Percentiles rank a stretch among this genome's conserved stretches.
These are phyloP conservation scores for Tanacetum coccineum DNA, from an alignment of 129 eudicot genomes.

Conservation along the genomic window DNA sequence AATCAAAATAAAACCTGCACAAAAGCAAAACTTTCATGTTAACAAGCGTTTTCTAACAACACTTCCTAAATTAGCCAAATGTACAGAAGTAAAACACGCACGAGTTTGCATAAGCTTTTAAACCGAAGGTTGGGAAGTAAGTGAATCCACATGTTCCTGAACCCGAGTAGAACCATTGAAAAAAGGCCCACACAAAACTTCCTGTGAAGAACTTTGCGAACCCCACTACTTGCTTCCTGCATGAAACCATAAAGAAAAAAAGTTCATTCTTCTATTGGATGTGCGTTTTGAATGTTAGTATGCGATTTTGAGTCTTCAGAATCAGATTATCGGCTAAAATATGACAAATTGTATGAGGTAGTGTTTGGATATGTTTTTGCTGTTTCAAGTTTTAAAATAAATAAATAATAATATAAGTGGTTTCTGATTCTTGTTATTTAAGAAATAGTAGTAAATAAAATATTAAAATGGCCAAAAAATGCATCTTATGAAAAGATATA, in stretches of 20 bases:
- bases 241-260: background rate
- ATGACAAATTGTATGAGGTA: background rate
- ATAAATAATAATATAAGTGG: too few relatives aligned
- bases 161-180: conserved; percentile 78
- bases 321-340: background rate
- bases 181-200: conserved; percentile 67
- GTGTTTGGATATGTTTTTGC: background rate
- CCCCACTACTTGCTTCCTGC: conserved; percentile 69
- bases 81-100: conserved; percentile 26
- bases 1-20: conserved; percentile 94
- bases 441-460: too few relatives aligned
- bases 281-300: background rate
- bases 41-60: background rate
- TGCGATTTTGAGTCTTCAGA: background rate
- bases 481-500: background rate
- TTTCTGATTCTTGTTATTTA: too few relatives aligned
- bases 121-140: conserved; percentile 67
- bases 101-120: conserved; percentile 64
- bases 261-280: background rate
- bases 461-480: background rate
- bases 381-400: background rate
- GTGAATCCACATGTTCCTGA: conserved; percentile 59
- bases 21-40: conserved; percentile 9
- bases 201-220: conserved; percentile 57
- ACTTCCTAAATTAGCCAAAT: background rate